Evolutionary conservation across 2,329 filamentous ascomycete species (phyloP).

Genomic region (Nakataea oryzae): DNA sequence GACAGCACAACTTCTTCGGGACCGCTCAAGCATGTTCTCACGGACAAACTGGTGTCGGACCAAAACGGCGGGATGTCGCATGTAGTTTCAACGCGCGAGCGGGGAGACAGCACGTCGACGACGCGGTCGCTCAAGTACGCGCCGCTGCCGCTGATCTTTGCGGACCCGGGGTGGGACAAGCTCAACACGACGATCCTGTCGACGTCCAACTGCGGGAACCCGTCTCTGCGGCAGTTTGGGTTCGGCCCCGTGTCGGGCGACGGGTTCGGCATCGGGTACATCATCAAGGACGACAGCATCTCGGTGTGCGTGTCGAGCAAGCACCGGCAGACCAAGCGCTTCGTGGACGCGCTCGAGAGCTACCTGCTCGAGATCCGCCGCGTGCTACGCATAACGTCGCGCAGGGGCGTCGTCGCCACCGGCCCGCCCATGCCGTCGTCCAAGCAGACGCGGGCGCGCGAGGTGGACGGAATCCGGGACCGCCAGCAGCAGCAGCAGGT

Average conservation of each 20-base stretch:
- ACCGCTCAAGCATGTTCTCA: not conserved
- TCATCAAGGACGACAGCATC: slow-evolving; percentile 90
- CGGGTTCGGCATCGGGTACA: slow-evolving; percentile 96
- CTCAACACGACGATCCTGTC: slow-evolving; percentile 90
- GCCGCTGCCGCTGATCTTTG: slow-evolving; percentile 67
- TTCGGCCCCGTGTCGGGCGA: slow-evolving; percentile 92
- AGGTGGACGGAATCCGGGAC: slow-evolving; percentile 30
- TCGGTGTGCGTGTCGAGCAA: slow-evolving; percentile 89
- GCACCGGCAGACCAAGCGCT: slow-evolving; percentile 84
- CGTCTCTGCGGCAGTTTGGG: slow-evolving; percentile 86
- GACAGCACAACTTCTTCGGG: slow-evolving; percentile 20
- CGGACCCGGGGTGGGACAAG: slow-evolving; percentile 85
- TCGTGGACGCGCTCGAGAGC: slow-evolving; percentile 79
- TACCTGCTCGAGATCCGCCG: slow-evolving; percentile 88
- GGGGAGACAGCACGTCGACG: slow-evolving; percentile 45
- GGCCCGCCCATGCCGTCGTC: slow-evolving; percentile 8
- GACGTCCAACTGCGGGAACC: slow-evolving; percentile 98
- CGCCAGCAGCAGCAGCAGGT: not conserved
- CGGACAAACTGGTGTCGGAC: not conserved
- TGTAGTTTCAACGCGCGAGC: slow-evolving; percentile 23
- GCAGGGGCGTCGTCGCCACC: slow-evolving; percentile 20
- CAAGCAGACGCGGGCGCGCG: slow-evolving; percentile 40
- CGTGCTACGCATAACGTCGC: slow-evolving; percentile 59
- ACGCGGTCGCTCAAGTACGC: slow-evolving; percentile 22
- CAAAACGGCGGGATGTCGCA: slow-evolving; percentile 19